phyloP scores from a whole-genome alignment of 108 stramenopile species.

The Halocafeteria seosinensis region DNA sequence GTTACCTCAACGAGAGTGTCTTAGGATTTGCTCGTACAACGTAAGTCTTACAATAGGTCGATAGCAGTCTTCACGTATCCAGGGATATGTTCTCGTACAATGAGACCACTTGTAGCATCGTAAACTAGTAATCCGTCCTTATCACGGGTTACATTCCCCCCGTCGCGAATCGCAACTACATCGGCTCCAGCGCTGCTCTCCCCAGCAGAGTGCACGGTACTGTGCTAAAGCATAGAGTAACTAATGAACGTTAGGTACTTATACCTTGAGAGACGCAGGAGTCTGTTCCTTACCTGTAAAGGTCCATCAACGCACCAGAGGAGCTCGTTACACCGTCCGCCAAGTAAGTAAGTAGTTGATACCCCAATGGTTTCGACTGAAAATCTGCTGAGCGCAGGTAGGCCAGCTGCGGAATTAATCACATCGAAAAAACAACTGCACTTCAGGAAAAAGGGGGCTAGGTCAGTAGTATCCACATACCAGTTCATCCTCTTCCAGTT shows the following conservation, averaged over 20 bases:
- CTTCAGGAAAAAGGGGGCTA: not conserved
- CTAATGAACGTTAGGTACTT: not conserved
- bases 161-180: not conserved
- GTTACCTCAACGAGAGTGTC: too few species aligned
- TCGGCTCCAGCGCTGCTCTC: not conserved
- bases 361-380: not conserved
- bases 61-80: not conserved
- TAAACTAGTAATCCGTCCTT: not conserved
- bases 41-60: too few species aligned
- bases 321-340: not conserved
- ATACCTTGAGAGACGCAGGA: not conserved
- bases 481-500: not conserved
- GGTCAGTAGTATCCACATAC: not conserved
- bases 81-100: not conserved
- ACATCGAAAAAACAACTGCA: too few species aligned
- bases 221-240: not conserved
- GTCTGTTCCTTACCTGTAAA: not conserved
- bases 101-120: not conserved
- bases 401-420: too few species aligned
- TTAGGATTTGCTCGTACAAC: too few species aligned
- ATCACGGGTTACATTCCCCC: not conserved
- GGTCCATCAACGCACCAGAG: not conserved
- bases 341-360: not conserved
- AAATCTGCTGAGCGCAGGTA: not conserved
- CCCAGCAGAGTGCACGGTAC: not conserved